Evolutionary conservation across 2,329 filamentous ascomycete species (phyloP).

Genomic region (Nemania sp.): DNA sequence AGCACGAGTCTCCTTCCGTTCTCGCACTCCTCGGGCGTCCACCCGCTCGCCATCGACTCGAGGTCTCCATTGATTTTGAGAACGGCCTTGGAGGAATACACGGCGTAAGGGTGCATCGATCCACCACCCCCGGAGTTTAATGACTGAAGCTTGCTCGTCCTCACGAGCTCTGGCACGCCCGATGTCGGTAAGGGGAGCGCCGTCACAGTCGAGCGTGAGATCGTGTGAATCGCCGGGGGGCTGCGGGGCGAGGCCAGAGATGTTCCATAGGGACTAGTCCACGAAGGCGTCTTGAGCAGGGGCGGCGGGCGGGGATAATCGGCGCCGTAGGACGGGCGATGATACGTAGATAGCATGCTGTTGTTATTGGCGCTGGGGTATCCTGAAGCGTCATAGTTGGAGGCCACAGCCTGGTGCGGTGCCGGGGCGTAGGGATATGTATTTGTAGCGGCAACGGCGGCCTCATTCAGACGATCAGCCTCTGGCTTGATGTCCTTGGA

Average conservation of each 20-base stretch:
- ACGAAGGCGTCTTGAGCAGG: conserved; percentile 47
- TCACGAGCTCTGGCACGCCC: conserved; percentile 54
- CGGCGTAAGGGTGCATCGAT: conserved; percentile 74
- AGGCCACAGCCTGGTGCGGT: conserved; percentile 52
- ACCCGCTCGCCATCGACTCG: conserved; percentile 79
- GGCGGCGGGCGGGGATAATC: conserved; percentile 48
- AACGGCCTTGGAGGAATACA: conserved; percentile 82
- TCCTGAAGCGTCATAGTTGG: conserved; percentile 43
- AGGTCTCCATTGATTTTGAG: conserved; percentile 87
- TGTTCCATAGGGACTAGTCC: conserved; percentile 49
- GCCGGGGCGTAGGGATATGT: conserved; percentile 61
- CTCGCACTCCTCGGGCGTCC: conserved; percentile 80
- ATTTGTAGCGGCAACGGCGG: conserved; percentile 52
- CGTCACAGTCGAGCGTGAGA: conserved; percentile 53
- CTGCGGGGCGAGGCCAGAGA: conserved; percentile 48
- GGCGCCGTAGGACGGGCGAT: conserved; percentile 57
- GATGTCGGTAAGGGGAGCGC: conserved; percentile 54
- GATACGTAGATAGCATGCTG: conserved; percentile 62
- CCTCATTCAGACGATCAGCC: conserved; percentile 36
- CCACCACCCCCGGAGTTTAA: conserved; percentile 46
- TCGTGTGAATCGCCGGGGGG: conserved; percentile 46
- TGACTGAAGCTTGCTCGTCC: conserved; percentile 59
- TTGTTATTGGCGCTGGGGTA: conserved; percentile 44
- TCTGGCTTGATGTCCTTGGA: conserved; percentile 37
- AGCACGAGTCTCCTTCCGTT: conserved; percentile 83